Evolutionary conservation across 2,329 filamentous ascomycete genomes (phyloP).

Genomic region (Paraphaeosphaeria minitans): DNA sequence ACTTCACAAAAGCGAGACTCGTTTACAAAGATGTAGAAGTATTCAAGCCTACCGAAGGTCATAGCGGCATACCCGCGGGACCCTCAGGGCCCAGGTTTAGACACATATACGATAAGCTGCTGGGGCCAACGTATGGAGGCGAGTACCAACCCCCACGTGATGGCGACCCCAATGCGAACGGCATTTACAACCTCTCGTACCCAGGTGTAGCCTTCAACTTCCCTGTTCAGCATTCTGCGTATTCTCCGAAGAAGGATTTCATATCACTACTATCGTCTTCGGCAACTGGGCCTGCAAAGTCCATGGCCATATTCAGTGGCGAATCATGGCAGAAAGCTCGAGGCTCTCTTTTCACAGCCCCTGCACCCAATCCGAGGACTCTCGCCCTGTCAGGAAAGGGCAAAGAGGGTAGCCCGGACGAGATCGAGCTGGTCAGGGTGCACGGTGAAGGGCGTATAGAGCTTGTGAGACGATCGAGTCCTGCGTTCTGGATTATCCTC

Average conservation of each 20-base stretch:
- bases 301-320: slow-evolving; percentile 90
- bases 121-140: slow-evolving; percentile 91
- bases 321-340: slow-evolving; percentile 88
- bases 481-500: slow-evolving; percentile 72
- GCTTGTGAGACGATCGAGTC: slow-evolving; percentile 71
- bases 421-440: slow-evolving; percentile 80
- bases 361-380: slow-evolving; percentile 74
- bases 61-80: slow-evolving; percentile 29
- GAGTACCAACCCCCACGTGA: slow-evolving; percentile 77
- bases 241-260: slow-evolving; percentile 78
- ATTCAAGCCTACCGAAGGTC: slow-evolving; percentile 62
- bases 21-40: slow-evolving; percentile 83
- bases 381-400: slow-evolving; percentile 71
- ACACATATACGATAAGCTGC: slow-evolving; percentile 89
- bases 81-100: slow-evolving; percentile 75
- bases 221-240: slow-evolving; percentile 73
- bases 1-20: slow-evolving; percentile 85
- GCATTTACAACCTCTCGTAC: slow-evolving; percentile 90
- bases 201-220: slow-evolving; percentile 95
- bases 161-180: slow-evolving; percentile 59
- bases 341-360: slow-evolving; percentile 74
- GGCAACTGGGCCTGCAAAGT: slow-evolving; percentile 74
- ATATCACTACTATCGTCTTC: slow-evolving; percentile 83
- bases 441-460: slow-evolving; percentile 80
- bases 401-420: slow-evolving; percentile 82